Percentiles rank a stretch among this genome's conserved stretches.
phyloP scores from a whole-genome alignment of 176 grass and related monocot species.

The Aechmea fasciata region DNA sequence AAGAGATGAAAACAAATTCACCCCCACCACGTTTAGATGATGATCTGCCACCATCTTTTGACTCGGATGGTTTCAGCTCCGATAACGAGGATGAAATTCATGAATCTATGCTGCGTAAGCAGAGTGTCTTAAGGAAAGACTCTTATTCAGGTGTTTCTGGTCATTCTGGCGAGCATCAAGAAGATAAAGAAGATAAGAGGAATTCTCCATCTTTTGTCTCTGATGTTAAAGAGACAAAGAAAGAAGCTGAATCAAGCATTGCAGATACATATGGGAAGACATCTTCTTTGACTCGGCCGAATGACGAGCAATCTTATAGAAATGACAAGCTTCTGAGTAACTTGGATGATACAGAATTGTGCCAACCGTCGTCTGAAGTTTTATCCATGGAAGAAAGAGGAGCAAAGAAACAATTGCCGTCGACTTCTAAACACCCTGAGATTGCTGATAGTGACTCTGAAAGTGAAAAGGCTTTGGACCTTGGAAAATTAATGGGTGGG shows the following conservation, averaged over 20 bases:
- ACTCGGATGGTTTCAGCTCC: slow-evolving; percentile 63
- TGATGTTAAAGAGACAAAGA: slow-evolving; percentile 18
- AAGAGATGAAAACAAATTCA: slow-evolving; percentile 28
- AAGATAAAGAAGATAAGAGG: slow-evolving; percentile 7
- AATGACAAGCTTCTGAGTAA: slow-evolving; percentile 15
- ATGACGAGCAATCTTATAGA: slow-evolving; percentile 9
- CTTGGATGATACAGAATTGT: slow-evolving; percentile 17
- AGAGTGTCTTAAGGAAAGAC: background rate
- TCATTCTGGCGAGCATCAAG: slow-evolving; percentile 12
- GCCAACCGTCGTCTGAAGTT: slow-evolving; percentile 14
- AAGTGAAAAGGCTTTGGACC: slow-evolving; percentile 37
- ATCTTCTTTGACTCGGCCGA: slow-evolving; percentile 14
- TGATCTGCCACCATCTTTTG: slow-evolving; percentile 46
- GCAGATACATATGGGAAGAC: slow-evolving; percentile 23
- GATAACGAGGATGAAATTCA: slow-evolving; percentile 36
- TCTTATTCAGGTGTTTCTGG: slow-evolving; percentile 9
- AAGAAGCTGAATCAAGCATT: slow-evolving; percentile 28
- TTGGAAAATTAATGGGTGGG: slow-evolving; percentile 70
- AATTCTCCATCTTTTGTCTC: slow-evolving; percentile 17
- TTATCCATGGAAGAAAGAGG: slow-evolving; percentile 8
- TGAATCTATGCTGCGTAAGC: background rate
- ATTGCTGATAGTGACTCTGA: slow-evolving; percentile 32
- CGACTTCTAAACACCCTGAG: slow-evolving; percentile 17
- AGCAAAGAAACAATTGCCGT: slow-evolving; percentile 21
- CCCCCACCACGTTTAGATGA: slow-evolving; percentile 26